Evolutionary conservation across 306 rosid species (phyloP).

Genomic region (Acacia crassicarpa): DNA sequence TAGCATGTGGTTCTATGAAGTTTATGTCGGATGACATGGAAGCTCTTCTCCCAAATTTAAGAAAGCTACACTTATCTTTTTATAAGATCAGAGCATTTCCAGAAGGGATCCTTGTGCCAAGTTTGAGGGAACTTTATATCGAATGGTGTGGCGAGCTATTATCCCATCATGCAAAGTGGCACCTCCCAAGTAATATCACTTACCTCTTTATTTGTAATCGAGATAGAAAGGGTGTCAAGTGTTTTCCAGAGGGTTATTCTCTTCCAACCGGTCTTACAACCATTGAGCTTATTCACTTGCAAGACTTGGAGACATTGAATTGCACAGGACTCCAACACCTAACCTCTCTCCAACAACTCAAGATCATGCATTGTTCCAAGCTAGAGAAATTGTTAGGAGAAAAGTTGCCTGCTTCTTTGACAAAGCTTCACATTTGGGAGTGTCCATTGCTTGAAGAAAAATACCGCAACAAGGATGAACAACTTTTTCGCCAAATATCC

Average conservation of each 20-base stretch:
- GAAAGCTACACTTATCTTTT: neutral
- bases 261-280: neutral
- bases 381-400: neutral
- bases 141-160: neutral
- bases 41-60: neutral
- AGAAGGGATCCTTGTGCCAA: neutral
- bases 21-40: neutral
- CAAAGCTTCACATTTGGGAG: rapidly evolving
- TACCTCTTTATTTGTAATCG: too few relatives aligned
- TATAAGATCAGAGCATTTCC: neutral
- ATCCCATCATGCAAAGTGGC: neutral
- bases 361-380: rapidly evolving
- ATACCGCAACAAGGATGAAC: neutral
- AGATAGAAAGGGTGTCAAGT: too few relatives aligned
- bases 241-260: neutral
- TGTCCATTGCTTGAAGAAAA: neutral
- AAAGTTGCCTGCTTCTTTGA: constrained; percentile 13
- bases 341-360: neutral
- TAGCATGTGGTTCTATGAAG: neutral
- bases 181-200: neutral
- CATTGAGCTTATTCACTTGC: rapidly evolving
- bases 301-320: neutral
- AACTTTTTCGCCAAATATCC: neutral
- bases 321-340: neutral
- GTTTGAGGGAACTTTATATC: neutral